phyloP scores from a whole-genome alignment of 2,329 filamentous ascomycete genomes.

The Talaromyces sp. region DNA sequence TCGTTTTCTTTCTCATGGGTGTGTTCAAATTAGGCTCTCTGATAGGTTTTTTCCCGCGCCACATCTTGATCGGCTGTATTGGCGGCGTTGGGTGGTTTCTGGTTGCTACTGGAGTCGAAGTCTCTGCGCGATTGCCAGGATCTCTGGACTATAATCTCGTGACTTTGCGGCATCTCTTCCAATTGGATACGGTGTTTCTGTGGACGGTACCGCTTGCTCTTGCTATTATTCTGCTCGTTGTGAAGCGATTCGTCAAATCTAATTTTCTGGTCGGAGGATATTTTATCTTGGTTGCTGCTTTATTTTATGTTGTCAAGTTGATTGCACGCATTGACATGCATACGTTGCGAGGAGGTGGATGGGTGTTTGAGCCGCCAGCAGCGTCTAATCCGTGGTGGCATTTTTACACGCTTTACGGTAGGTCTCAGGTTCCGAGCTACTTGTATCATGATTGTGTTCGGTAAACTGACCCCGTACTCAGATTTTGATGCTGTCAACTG shows the following conservation, averaged over 20 bases:
- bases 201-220: constrained; percentile 79
- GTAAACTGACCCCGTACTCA: constrained; percentile 32
- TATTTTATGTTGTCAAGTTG: constrained; percentile 50
- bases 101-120: constrained; percentile 84
- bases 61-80: constrained; percentile 95
- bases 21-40: constrained; percentile 82
- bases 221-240: constrained; percentile 69
- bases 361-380: constrained; percentile 86
- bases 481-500: constrained; percentile 79
- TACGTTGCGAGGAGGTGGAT: constrained; percentile 67
- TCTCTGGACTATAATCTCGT: constrained; percentile 75
- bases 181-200: constrained; percentile 68
- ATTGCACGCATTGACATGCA: constrained; percentile 62
- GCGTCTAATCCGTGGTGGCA: constrained; percentile 91
- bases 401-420: constrained; percentile 93
- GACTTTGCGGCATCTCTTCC: constrained; percentile 71
- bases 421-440: constrained; percentile 33
- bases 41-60: constrained; percentile 93
- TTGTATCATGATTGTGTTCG: background rate
- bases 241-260: constrained; percentile 71
- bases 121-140: constrained; percentile 82
- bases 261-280: constrained; percentile 84
- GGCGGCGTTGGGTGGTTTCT: constrained; percentile 96
- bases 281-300: constrained; percentile 71
- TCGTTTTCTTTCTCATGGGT: constrained; percentile 90